Conservation (phyloP, 2,329 filamentous ascomycete genomes). For the Ramularia endophylla region DNA sequence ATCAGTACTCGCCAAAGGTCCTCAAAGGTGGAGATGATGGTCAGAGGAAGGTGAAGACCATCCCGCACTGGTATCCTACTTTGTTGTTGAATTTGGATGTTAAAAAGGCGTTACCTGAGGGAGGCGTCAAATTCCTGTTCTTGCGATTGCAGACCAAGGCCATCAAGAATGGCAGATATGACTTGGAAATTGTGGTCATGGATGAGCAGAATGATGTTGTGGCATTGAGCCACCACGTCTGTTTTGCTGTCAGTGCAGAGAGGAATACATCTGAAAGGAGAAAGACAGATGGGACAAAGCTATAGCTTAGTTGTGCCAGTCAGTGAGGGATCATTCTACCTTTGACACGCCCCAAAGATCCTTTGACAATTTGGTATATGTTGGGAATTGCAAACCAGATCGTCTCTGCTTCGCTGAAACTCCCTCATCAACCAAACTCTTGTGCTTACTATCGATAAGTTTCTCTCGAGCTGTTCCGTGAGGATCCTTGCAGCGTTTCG, state of each 20-base stretch:
- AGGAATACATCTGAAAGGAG: slow-evolving; percentile 55
- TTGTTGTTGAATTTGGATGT: slow-evolving; percentile 69
- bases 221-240: slow-evolving; percentile 62
- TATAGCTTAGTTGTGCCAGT: slow-evolving; percentile 18
- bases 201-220: slow-evolving; percentile 61
- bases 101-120: slow-evolving; percentile 63
- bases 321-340: no score
- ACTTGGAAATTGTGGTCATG: slow-evolving; percentile 64
- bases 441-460: no score
- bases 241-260: slow-evolving; percentile 56
- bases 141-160: slow-evolving; percentile 59
- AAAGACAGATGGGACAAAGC: slow-evolving; percentile 25
- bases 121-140: slow-evolving; percentile 68
- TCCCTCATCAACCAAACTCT: no score
- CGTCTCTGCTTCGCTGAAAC: no score
- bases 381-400: no score
- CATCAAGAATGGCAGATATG: slow-evolving; percentile 65
- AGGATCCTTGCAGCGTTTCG: no score
- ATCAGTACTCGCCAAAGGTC: slow-evolving; percentile 29
- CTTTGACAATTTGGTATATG: no score
- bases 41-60: slow-evolving; percentile 23
- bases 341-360: no score
- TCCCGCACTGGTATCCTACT: slow-evolving; percentile 68
- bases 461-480: no score
- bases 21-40: slow-evolving; percentile 15